Conservation (phyloP, 1,284 basidiomycete genomes). For the Coniferiporia weirii region DNA sequence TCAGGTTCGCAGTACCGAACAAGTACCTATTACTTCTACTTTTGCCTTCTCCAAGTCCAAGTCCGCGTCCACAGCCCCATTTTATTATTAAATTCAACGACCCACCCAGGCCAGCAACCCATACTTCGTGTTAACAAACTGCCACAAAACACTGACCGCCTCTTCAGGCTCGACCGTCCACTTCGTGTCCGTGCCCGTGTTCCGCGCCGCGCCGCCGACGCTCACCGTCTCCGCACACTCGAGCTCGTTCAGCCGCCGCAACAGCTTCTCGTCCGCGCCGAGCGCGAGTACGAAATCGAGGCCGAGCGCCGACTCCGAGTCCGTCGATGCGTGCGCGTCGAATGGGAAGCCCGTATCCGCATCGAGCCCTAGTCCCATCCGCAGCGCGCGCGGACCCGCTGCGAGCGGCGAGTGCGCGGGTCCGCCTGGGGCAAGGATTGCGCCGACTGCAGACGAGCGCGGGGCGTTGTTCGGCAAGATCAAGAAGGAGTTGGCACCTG, state of each 20-base stretch:
- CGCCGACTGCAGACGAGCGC: conserved; percentile 73
- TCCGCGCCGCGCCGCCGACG: conserved; percentile 36
- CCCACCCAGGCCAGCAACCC: too few species aligned
- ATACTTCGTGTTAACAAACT: conserved; percentile 29
- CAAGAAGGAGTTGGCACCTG: conserved; percentile 72
- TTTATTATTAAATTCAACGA: too few species aligned
- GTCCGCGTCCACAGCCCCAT: too few species aligned
- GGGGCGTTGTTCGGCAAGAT: conserved; percentile 82
- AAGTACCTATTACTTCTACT: too few species aligned
- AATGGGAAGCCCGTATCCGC: conserved; percentile 29
- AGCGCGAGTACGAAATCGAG: conserved; percentile 63
- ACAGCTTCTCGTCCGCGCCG: conserved; percentile 69
- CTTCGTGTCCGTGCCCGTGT: conserved; percentile 67
- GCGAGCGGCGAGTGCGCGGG: conserved; percentile 48
- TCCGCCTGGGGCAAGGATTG: conserved; percentile 65
- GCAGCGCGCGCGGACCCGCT: conserved; percentile 6
- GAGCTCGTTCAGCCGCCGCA: conserved; percentile 67
- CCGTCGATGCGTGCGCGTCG: conserved; percentile 36
- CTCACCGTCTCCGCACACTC: conserved; percentile 68
- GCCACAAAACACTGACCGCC: conserved; percentile 34
- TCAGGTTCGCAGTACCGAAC: too few species aligned
- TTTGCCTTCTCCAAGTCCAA: too few species aligned
- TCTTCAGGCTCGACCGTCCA: conserved; percentile 55
- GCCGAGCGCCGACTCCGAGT: conserved; percentile 36
- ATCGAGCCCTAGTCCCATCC: conserved; percentile 22